These are phyloP conservation scores for Adansonia madagascariensis DNA, from an alignment of 441 rosid species.

Conservation along the genomic window DNA sequence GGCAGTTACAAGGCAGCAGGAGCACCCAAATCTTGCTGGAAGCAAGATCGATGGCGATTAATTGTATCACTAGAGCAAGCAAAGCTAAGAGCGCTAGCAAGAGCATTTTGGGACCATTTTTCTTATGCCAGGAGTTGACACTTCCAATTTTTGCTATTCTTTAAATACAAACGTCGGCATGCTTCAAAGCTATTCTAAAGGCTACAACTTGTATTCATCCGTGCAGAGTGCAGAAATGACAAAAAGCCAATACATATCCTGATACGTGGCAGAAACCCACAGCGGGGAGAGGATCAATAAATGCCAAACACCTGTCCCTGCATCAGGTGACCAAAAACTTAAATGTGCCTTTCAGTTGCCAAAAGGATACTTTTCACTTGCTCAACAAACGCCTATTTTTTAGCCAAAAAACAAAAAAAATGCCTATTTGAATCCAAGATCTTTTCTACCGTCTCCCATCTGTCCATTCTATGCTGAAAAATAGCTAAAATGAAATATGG, in stretches of 20 bases:
- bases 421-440: no score
- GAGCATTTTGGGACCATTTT: constrained; percentile 8
- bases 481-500: not conserved
- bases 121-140: not conserved
- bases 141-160: not conserved
- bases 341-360: not conserved
- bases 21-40: constrained; percentile 4
- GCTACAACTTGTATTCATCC: not conserved
- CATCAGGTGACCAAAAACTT: constrained; percentile 27
- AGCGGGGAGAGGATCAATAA: not conserved
- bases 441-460: not conserved
- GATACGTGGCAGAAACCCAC: constrained; percentile 28
- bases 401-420: no score
- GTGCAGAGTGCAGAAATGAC: constrained; percentile 23
- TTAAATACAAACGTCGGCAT: constrained; percentile 17
- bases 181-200: not conserved
- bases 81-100: not conserved
- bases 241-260: constrained; percentile 19
- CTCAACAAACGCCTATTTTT: not conserved
- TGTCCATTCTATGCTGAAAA: not conserved
- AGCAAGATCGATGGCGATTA: not conserved
- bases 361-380: not conserved
- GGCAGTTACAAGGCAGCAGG: not conserved
- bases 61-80: not conserved
- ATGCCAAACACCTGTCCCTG: constrained; percentile 31